Base-by-base conservation (phyloP, 495 filamentous ascomycete genomes). In the Tuber aestivum region DNA sequence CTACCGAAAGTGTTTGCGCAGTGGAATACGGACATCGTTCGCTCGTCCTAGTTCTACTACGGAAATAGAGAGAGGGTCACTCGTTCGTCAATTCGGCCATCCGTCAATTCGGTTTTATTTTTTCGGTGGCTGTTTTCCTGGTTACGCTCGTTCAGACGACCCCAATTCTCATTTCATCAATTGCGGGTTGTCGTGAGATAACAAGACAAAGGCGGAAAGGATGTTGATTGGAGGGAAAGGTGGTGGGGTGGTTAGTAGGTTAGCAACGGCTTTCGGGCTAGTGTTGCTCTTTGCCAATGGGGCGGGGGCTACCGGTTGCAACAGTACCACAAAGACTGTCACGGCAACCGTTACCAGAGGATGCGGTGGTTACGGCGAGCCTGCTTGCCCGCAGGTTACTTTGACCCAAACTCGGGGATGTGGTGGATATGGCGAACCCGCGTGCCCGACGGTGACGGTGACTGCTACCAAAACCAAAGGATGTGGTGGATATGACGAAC, bases 11-110 rank as follows among this genome's bases (percentile, higher is more conserved):
- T 70, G 75, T 75, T 70, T 56, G 44, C 56, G 27, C 38, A 70
- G 76, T 78, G 76, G 76, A 78, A 65, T 65, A 35, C 73, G 76
- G 76, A 79, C 76, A 16, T 72, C 73, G 48, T 72, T 79, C 75
- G 75, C 71, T 79, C 75, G 72, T 78, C 76, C 76, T 6, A 65
- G 35, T 65, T 18, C 69, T 48, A 70, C 73, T 75, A 75, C 41
- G 40, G 50, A 48, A 65, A 65, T 44, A 76, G 70, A 27, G 70
- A 27, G 41, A 73, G 72, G 41, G 69, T 44, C 74, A 73, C 61
- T 76, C 74, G 70, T 72, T 78, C 65, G 32, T 23, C 70, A 72
- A 44, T 41, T 70, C 37, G 65, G 72, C 18, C 45, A 50, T 74
- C 72, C 69, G 71, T 73, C 45, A 65, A 35, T 65, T 65, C 32